Evolutionary conservation across 129 eudicot genomes (phyloP).

Genomic region (Tanacetum coccineum): DNA sequence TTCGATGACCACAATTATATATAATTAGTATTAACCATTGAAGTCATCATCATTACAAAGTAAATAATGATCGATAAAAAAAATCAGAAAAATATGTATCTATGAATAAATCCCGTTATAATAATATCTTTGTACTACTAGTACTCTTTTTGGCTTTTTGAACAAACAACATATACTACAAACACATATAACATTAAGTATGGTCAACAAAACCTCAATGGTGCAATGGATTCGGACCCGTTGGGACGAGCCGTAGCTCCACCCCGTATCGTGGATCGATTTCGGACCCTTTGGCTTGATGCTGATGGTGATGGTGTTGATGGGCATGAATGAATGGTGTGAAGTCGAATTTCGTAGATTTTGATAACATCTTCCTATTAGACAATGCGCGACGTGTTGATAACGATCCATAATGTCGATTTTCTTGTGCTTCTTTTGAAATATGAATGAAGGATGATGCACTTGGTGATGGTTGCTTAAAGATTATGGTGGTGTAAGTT

Average conservation of each 20-base stretch:
- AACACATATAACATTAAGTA: constrained; percentile 23
- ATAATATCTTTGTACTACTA: constrained; percentile 23
- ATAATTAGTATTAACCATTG: constrained; percentile 23
- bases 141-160: constrained; percentile 16
- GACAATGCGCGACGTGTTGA: constrained; percentile 10
- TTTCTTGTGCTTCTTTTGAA: constrained; percentile 16
- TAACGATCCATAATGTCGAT: constrained; percentile 4
- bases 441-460: not conserved
- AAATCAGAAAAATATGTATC: constrained; percentile 11
- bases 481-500: constrained; percentile 6
- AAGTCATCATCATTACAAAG: constrained; percentile 11
- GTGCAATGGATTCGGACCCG: constrained; percentile 73
- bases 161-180: constrained; percentile 29
- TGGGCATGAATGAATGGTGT: constrained; percentile 41
- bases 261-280: constrained; percentile 46
- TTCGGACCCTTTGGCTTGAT: constrained; percentile 18
- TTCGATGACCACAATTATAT: not conserved
- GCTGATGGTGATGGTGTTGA: constrained; percentile 24
- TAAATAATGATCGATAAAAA: not conserved
- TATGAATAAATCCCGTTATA: constrained; percentile 31
- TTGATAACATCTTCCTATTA: constrained; percentile 15
- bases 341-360: constrained; percentile 35
- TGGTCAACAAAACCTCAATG: constrained; percentile 42
- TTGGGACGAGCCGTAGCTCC: constrained; percentile 52
- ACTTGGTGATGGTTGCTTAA: not conserved